phyloP scores from a whole-genome alignment of 257 asterid genomes.

The Solanum etuberosum region DNA sequence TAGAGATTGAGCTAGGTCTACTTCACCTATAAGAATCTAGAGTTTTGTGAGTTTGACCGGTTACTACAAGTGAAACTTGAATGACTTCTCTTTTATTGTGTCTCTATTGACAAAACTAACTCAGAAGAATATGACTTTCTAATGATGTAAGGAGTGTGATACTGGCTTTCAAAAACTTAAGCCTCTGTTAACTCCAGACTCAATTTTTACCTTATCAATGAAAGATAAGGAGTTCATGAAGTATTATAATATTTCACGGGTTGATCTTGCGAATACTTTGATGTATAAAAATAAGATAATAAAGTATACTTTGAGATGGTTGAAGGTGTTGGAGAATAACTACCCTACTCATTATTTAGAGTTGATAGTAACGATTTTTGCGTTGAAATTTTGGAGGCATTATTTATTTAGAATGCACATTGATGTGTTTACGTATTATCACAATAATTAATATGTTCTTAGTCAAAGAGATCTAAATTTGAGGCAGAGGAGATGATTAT shows the following conservation, averaged over 20 bases:
- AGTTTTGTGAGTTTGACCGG: background rate
- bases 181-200: background rate
- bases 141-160: background rate
- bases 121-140: background rate
- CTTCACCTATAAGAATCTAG: background rate
- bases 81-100: background rate
- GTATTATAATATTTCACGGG: background rate
- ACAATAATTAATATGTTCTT: too few relatives aligned
- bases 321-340: background rate
- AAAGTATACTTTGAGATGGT: background rate
- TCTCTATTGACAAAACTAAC: background rate
- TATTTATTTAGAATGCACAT: background rate
- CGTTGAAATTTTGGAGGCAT: background rate
- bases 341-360: too few relatives aligned
- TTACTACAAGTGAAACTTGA: background rate
- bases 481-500: background rate
- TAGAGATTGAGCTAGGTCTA: too few relatives aligned
- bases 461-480: too few relatives aligned
- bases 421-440: background rate
- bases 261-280: background rate
- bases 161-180: background rate
- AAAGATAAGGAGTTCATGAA: too few relatives aligned
- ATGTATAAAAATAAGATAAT: background rate
- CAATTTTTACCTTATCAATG: background rate
- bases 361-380: too few relatives aligned